These are phyloP conservation scores for Coemansia sp. DNA, from an alignment of 192 early-diverging fungal genomes.

Conservation along the genomic window DNA sequence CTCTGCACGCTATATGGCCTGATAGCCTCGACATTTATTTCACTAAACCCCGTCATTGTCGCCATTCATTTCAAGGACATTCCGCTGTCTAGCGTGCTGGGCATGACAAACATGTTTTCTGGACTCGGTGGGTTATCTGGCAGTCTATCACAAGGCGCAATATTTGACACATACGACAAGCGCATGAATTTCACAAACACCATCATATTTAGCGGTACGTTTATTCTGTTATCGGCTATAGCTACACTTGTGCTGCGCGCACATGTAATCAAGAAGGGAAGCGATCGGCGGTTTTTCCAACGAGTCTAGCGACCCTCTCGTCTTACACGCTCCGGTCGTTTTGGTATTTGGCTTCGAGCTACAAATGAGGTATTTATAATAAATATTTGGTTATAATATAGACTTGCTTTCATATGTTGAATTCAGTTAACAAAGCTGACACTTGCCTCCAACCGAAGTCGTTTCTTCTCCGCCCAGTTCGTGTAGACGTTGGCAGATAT, in stretches of 20 bases:
- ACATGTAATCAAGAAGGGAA: slow-evolving; percentile 18
- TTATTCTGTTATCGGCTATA: slow-evolving; percentile 26
- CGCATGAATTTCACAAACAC: slow-evolving; percentile 32
- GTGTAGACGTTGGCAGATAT: slow-evolving; percentile 43
- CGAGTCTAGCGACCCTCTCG: slow-evolving; percentile 3
- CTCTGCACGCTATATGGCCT: slow-evolving; percentile 39
- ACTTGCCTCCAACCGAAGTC: slow-evolving; percentile 39
- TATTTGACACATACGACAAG: slow-evolving; percentile 30
- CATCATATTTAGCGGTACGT: slow-evolving; percentile 35
- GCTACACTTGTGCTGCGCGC: slow-evolving; percentile 19
- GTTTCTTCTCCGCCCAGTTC: slow-evolving; percentile 47
- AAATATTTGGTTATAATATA: not conserved
- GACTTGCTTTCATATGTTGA: not conserved
- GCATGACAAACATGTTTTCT: slow-evolving; percentile 22
- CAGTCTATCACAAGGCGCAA: slow-evolving; percentile 28
- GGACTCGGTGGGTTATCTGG: slow-evolving; percentile 24
- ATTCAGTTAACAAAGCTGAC: not conserved
- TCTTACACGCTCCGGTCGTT: not conserved
- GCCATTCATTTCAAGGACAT: slow-evolving; percentile 11
- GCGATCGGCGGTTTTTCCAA: slow-evolving; percentile 12
- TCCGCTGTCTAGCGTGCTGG: slow-evolving; percentile 23
- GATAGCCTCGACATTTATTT: slow-evolving; percentile 38
- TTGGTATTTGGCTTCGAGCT: not conserved
- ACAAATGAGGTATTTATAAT: not conserved
- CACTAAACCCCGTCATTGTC: slow-evolving; percentile 37